Evolutionary conservation across 139 green algal species (phyloP), one percentile per base, ranked within the genome.

Genomic region (Prasinococcaceae sp.): DNA sequence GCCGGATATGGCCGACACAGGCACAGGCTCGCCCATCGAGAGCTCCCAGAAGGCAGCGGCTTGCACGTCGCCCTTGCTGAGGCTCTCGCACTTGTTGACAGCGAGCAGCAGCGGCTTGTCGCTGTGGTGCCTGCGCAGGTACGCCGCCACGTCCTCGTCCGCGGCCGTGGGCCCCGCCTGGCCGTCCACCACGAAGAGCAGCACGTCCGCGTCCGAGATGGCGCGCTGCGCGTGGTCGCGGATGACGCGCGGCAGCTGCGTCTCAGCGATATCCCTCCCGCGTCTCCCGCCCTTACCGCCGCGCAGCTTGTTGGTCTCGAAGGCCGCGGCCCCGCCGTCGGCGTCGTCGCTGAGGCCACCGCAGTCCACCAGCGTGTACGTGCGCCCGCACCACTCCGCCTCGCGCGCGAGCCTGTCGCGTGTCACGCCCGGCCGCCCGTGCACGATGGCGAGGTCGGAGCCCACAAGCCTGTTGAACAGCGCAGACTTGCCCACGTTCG

Each of bases 11-110:
- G 90, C 90, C 0, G 85, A 95, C 26, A 98, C 69, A 0, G 86
- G 48, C 12, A 81, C 44, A 0, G 88, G 88, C 58, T 87, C 64
- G 19, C 12, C 40, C 9, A 24, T 66, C 53, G 54, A 54, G 1
- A 84, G 45, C 22, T 61, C 52, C 90, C 90, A 98, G 52, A 98
- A 98, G 37, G 90, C 83, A 9, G 84, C 65, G 1, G 75, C 75
- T 62, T 88, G 74, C n/a, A 81, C 53, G 55, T 93, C 76, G 0
- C 77, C 84, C 33, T 79, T 79, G 4, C 41, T 54, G 1, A 47
- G 51, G 48, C 81, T 93, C 43, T 98, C 90, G 65, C 90, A 98
- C 70, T 98, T 98, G 84, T 98, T 98, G 45, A 97, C 81, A 5
- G 79, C 86, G 53, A 98, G 72, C n/a, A 82, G 10, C 12, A 94